phyloP scores from a whole-genome alignment of 768 basidiomycete species.

The Candolleomyces aberdarensis region DNA sequence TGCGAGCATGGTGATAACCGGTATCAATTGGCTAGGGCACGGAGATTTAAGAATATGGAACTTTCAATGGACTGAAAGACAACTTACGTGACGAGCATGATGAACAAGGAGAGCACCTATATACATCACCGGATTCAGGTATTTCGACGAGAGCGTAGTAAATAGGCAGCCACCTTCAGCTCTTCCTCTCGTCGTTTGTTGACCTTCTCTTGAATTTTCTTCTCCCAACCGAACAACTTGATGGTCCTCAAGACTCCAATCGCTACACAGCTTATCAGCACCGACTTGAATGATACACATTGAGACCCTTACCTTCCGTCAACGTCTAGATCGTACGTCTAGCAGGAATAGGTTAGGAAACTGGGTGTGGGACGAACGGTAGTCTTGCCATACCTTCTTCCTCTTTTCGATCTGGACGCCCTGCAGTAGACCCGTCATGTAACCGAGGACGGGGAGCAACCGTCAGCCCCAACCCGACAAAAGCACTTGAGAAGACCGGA shows the following conservation, averaged over 20 bases:
- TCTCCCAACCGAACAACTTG: constrained; percentile 73
- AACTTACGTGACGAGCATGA: constrained; percentile 44
- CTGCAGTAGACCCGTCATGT: constrained; percentile 35
- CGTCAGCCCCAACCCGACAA: constrained; percentile 6
- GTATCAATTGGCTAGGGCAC: constrained; percentile 48
- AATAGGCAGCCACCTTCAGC: constrained; percentile 40
- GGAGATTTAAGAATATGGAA: not conserved
- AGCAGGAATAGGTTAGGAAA: constrained; percentile 29
- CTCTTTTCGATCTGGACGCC: constrained; percentile 52
- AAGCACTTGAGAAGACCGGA: not conserved
- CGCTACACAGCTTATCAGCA: constrained; percentile 27
- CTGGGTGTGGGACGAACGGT: constrained; percentile 40
- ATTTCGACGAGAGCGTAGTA: not conserved
- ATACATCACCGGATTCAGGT: not conserved
- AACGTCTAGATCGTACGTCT: constrained; percentile 55
- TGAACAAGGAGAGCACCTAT: constrained; percentile 33
- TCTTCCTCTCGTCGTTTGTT: constrained; percentile 62
- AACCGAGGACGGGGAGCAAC: constrained; percentile 21
- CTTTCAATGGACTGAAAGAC: not conserved
- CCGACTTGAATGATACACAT: constrained; percentile 4
- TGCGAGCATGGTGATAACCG: constrained; percentile 62
- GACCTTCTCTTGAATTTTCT: constrained; percentile 51
- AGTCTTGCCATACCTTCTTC: constrained; percentile 53
- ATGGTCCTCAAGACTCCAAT: constrained; percentile 65
- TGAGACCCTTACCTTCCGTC: constrained; percentile 46